Percentiles rank a stretch among this genome's conserved stretches.
These are phyloP conservation scores for Apiotrichum laibachii DNA, from an alignment of 1,284 basidiomycete genomes.

Conservation along the genomic window DNA sequence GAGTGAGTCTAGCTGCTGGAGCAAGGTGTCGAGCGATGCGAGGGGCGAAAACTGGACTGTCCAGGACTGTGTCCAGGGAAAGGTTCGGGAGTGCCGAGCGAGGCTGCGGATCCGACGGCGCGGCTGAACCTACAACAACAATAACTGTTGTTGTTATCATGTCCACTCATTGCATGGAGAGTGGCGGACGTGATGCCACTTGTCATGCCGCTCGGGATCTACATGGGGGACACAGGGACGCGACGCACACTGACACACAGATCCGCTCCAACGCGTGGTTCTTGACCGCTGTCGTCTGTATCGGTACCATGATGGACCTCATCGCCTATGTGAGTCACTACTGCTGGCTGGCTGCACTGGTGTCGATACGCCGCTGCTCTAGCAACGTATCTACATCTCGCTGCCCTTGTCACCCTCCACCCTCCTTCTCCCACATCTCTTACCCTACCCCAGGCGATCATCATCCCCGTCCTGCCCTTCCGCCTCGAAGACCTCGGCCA, in stretches of 20 bases:
- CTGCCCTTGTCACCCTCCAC: background rate
- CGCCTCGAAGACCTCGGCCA: slow-evolving; percentile 35
- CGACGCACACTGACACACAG: slow-evolving; percentile 11
- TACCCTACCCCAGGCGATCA: slow-evolving; percentile 29
- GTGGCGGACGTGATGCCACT: background rate
- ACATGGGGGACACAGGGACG: background rate
- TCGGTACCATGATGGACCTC: slow-evolving; percentile 38
- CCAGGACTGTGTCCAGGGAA: too few relatives aligned
- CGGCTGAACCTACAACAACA: too few relatives aligned
- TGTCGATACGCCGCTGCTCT: background rate
- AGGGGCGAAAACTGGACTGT: too few relatives aligned
- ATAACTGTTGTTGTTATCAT: background rate
- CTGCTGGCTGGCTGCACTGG: background rate
- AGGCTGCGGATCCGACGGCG: too few relatives aligned
- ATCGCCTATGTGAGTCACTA: slow-evolving; percentile 37
- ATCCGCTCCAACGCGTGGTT: slow-evolving; percentile 39
- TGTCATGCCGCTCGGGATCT: too few relatives aligned
- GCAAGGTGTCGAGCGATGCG: too few relatives aligned
- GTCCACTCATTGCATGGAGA: too few relatives aligned
- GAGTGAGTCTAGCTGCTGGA: too few relatives aligned
- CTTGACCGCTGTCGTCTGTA: slow-evolving; percentile 36
- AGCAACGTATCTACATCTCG: background rate
- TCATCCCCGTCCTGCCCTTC: slow-evolving; percentile 68
- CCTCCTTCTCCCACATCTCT: background rate
- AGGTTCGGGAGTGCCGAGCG: too few relatives aligned